These are phyloP conservation scores for Phytophthora pistaciae DNA, from an alignment of 352 stramenopile species.

Conservation along the genomic window DNA sequence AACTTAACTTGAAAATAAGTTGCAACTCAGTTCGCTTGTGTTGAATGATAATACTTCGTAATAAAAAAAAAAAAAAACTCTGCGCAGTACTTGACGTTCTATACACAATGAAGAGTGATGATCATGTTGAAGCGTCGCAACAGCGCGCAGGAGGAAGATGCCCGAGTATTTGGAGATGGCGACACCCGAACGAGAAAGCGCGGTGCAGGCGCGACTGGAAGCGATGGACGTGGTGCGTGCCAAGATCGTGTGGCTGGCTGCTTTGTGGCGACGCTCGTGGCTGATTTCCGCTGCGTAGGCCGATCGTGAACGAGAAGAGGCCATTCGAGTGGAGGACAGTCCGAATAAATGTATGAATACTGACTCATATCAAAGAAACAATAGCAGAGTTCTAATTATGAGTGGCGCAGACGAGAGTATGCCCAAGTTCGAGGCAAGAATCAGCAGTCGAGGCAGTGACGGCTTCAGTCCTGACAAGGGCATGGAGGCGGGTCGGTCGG, in stretches of 20 bases:
- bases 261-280: background rate
- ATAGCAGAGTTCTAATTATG: background rate
- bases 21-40: too few species aligned
- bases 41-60: too few species aligned
- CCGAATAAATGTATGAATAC: conserved; percentile 26
- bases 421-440: conserved; percentile 17
- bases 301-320: conserved; percentile 14
- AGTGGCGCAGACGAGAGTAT: conserved; percentile 17
- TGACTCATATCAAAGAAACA: background rate
- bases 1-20: too few species aligned
- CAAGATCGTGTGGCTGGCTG: background rate
- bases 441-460: conserved; percentile 2
- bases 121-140: conserved; percentile 21
- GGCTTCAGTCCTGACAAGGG: conserved; percentile 11
- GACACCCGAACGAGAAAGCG: conserved; percentile 23
- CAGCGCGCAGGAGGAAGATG: conserved; percentile 20
- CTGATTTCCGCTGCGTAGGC: conserved; percentile 16
- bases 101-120: conserved; percentile 21
- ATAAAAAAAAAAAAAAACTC: too few species aligned
- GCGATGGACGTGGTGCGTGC: conserved; percentile 4
- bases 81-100: background rate
- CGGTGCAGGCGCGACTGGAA: background rate
- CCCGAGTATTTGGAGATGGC: conserved; percentile 35
- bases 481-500: conserved; percentile 23
- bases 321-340: conserved; percentile 24